Evolutionary conservation across 352 stramenopile genomes (phyloP), one percentile per base, ranked within the genome.

Genomic region (Phytophthora aleatoria): DNA sequence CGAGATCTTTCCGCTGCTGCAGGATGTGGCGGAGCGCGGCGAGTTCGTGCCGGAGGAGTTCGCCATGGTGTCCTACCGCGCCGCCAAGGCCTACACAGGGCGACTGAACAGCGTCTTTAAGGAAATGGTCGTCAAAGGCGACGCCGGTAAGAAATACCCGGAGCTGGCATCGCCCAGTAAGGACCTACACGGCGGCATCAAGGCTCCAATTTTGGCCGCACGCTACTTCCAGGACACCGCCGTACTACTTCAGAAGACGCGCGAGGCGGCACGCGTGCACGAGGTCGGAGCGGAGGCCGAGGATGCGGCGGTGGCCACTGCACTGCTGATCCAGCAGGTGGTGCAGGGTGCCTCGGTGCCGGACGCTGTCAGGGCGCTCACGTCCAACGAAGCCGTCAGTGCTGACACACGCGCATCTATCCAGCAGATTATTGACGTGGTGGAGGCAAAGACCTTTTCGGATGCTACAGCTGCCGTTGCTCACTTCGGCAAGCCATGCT

Each of bases 91-190:
- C 31, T 89, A 88, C 69, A 73, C 69, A 15, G 83, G 78, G 1
- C 76, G 78, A 8, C 62, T 90, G 35, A 91, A 91, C 62, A 67
- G 80, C 50, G 78, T 87, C 57, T 86, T 91, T 55, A 82, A 83
- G 52, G 76, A 91, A 50, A 73, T 90, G 60, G 79, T 91, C 33
- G 63, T 65, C 30, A 89, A 89, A 63, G 83, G 79, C 36, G 83
- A 89, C 45, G 83, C 76, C 8, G 80, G 83, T 49, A 72, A 80
- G 33, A 81, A 67, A n/a, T 83, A 78, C 39, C 79, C 80, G 2
- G 62, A 89, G 28, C 50, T 90, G 33, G 78, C 83, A 3, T 74
- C 67, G 5, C 67, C 74, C 50, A 87, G 75, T 69, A 77, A 81
- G 15, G 82, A 91, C 49, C 54, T 79, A 8, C 82, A 91, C 58